Evolutionary conservation across 2,329 filamentous ascomycete genomes (phyloP).

Genomic region (Helicocarpus griseus): DNA sequence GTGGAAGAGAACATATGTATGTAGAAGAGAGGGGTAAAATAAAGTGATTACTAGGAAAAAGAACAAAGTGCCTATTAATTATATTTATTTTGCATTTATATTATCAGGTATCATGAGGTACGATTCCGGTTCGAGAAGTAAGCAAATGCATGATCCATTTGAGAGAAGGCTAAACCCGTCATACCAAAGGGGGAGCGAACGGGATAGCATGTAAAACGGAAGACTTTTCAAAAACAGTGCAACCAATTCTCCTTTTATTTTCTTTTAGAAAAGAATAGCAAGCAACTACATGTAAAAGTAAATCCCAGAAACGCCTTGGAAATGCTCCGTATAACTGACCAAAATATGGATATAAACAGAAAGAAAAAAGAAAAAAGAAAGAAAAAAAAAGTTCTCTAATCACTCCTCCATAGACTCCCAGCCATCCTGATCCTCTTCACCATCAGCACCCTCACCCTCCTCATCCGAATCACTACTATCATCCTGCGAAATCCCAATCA

Average conservation of each 20-base stretch:
- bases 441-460: slow-evolving; percentile 41
- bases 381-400: slow-evolving; percentile 21
- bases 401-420: slow-evolving; percentile 49
- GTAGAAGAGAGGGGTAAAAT: too few species aligned
- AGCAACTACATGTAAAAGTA: background rate
- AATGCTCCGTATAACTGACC: background rate
- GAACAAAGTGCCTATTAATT: too few species aligned
- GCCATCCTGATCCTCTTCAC: slow-evolving; percentile 37
- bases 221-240: too few species aligned
- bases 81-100: too few species aligned
- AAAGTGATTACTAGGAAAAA: too few species aligned
- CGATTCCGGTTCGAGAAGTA: too few species aligned
- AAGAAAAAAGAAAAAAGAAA: slow-evolving; percentile 10
- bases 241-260: background rate
- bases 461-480: slow-evolving; percentile 59
- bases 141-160: too few species aligned
- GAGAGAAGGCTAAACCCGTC: background rate
- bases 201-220: too few species aligned
- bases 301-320: background rate
- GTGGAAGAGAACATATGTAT: too few species aligned
- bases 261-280: background rate
- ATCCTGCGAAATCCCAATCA: slow-evolving; percentile 61
- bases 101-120: too few species aligned
- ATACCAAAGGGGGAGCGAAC: background rate
- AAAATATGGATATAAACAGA: background rate